These are phyloP conservation scores for Candolleomyces eurysporus DNA, from an alignment of 768 basidiomycete species.

Conservation along the genomic window DNA sequence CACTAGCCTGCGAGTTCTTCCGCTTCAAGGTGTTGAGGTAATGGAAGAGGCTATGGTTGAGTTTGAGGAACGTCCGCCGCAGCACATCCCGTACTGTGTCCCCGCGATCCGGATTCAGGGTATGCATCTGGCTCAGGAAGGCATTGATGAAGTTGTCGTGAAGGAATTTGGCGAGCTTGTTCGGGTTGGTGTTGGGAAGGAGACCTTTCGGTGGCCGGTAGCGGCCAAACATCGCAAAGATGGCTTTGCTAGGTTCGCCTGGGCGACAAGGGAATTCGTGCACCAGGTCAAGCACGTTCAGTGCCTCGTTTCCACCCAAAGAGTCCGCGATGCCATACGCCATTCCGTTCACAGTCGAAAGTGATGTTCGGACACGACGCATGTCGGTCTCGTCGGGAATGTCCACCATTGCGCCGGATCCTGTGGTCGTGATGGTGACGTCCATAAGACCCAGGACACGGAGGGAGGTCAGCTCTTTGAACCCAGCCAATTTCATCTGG, in stretches of 20 bases:
- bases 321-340: constrained; percentile 96
- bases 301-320: constrained; percentile 72
- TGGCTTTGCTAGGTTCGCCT: constrained; percentile 69
- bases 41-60: constrained; percentile 82
- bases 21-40: constrained; percentile 51
- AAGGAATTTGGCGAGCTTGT: constrained; percentile 76
- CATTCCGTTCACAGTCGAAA: constrained; percentile 87
- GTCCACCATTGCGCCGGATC: constrained; percentile 45
- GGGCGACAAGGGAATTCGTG: constrained; percentile 63
- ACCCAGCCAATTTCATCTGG: constrained; percentile 62
- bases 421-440: constrained; percentile 75
- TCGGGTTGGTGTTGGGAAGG: constrained; percentile 51
- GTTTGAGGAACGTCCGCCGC: constrained; percentile 80
- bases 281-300: constrained; percentile 92
- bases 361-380: constrained; percentile 88
- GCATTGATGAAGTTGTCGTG: constrained; percentile 74
- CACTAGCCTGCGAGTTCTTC: constrained; percentile 74
- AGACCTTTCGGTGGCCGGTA: constrained; percentile 45
- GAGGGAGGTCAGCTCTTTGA: constrained; percentile 80
- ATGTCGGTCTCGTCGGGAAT: constrained; percentile 86
- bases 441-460: constrained; percentile 97
- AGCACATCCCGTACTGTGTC: constrained; percentile 75
- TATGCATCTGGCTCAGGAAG: constrained; percentile 58
- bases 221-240: constrained; percentile 96
- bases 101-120: constrained; percentile 31